phyloP scores from a whole-genome alignment of 352 stramenopile species.

The Globisporangium parvum region DNA sequence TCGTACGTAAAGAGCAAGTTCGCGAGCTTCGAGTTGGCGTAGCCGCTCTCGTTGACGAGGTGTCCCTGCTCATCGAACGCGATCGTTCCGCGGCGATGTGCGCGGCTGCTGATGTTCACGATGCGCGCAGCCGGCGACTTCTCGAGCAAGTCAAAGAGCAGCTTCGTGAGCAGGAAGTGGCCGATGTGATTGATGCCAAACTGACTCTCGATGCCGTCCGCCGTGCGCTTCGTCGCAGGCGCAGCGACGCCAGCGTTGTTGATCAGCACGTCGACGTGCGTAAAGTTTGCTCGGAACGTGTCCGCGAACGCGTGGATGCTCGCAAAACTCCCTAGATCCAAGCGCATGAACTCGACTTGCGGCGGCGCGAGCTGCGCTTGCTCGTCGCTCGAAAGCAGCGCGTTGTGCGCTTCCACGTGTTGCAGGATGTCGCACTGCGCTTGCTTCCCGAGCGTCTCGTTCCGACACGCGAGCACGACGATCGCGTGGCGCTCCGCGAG shows the following conservation, averaged over 20 bases:
- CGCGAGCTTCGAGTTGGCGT: constrained; percentile 48
- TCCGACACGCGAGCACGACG: constrained; percentile 80
- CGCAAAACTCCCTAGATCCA: constrained; percentile 20
- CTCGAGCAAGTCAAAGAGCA: constrained; percentile 32
- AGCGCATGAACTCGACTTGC: constrained; percentile 15
- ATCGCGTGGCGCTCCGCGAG: constrained; percentile 50
- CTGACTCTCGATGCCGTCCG: constrained; percentile 28
- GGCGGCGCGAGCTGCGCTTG: constrained; percentile 2
- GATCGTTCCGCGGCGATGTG: constrained; percentile 19
- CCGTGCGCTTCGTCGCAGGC: constrained; percentile 2
- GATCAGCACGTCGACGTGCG: constrained; percentile 24
- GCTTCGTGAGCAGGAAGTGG: constrained; percentile 40
- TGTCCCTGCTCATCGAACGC: constrained; percentile 6
- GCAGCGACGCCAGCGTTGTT: constrained; percentile 30
- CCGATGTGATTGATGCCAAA: constrained; percentile 52
- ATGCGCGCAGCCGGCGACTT: constrained; percentile 20
- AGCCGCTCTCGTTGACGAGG: constrained; percentile 21
- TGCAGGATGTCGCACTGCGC: constrained; percentile 25
- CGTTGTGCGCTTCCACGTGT: constrained; percentile 1
- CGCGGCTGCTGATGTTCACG: constrained; percentile 31
- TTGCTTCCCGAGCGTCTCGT: constrained; percentile 20
- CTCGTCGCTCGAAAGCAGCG: constrained; percentile 11
- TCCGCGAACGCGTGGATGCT: constrained; percentile 18
- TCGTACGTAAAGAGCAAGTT: constrained; percentile 67
- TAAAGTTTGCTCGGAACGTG: constrained; percentile 15